Evolutionary conservation across 1,284 basidiomycete species (phyloP).

Genomic region (Schizophyllum commune): DNA sequence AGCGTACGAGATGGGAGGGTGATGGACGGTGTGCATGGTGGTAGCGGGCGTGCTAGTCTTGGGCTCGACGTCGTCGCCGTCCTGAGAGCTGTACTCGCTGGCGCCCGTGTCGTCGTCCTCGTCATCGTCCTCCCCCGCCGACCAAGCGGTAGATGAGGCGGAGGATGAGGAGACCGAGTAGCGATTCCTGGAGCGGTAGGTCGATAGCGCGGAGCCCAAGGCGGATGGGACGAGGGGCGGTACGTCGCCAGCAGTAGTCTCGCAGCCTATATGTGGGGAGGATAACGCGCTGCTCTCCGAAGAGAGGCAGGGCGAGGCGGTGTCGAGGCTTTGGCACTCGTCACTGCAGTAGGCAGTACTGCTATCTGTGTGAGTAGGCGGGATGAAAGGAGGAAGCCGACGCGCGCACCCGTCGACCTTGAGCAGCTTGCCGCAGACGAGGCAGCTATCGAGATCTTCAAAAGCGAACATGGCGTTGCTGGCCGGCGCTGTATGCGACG

Average conservation of each 20-base stretch:
- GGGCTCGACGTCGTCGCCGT: constrained; percentile 25
- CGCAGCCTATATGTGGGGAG: constrained; percentile 51
- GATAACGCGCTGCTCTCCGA: constrained; percentile 57
- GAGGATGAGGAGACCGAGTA: constrained; percentile 50
- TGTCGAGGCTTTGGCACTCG: constrained; percentile 56
- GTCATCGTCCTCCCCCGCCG: constrained; percentile 50
- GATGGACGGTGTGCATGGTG: constrained; percentile 19
- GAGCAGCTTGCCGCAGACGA: constrained; percentile 58
- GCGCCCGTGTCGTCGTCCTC: constrained; percentile 36
- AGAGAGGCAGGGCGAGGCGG: constrained; percentile 55
- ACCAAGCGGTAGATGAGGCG: constrained; percentile 54
- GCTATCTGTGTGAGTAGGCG: constrained; percentile 17
- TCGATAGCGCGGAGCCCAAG: constrained; percentile 41
- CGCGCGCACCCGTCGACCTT: constrained; percentile 48
- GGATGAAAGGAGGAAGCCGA: constrained; percentile 12
- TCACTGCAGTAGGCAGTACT: constrained; percentile 71
- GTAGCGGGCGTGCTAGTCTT: constrained; percentile 29
- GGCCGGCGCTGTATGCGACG: constrained; percentile 10
- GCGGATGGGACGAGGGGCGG: constrained; percentile 52
- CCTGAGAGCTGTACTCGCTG: constrained; percentile 31
- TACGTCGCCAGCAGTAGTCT: constrained; percentile 41
- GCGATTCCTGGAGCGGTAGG: constrained; percentile 35
- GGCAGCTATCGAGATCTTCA: constrained; percentile 45
- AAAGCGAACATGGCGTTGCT: constrained; percentile 47
- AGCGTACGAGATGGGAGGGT: constrained; percentile 48